Evolutionary conservation across 768 basidiomycete genomes (phyloP), one percentile per base, ranked within the genome.

Genomic region (Hypholoma fasciculare): DNA sequence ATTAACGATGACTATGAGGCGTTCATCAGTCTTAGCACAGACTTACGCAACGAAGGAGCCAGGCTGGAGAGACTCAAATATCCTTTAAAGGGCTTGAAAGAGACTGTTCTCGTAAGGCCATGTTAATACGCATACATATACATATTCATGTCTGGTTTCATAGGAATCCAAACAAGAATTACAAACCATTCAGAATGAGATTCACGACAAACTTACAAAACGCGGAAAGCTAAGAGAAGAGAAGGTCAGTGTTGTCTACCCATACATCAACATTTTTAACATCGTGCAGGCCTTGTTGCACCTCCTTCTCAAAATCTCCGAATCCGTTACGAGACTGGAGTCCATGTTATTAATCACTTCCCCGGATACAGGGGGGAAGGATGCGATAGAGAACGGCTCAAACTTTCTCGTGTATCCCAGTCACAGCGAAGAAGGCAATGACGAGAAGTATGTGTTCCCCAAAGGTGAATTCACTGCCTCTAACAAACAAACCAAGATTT

Each of bases 1-100:
- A 97, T 98, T 70, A 98, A 99, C 72, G 90, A 94, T 65, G 97
- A 98, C 74, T 99, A 98, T 67, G 95, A 95, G 71, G 95, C 95
- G 13, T 99, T 98, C 70, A 96, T 98, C 66, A 94, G 92, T 64
- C 79, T 99, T 30, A 96, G 96, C 62, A 95, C 96, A 3, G 94
- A 98, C 65, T 71, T 98, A 62, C 82, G 87, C 63, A 94, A 90
- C 44, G 96, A 98, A 73, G 90, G 91, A 2, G 77, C 79, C 39
- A 79, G 93, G 61, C 70, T 96, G 64, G 79, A 82, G 57, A 76
- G 82, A 57, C 69, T 99, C 57, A 86, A 87, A 62, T 71, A 71
- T 23, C 96, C 96, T 0, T 70, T 99, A 52, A 72, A 67, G 8
- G 78, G 76, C 19, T 70, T 98, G 19, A 85, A 84, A 62, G 66